Base-by-base conservation (phyloP, 176 grass and related monocot species). In the Aegilops longissima region DNA sequence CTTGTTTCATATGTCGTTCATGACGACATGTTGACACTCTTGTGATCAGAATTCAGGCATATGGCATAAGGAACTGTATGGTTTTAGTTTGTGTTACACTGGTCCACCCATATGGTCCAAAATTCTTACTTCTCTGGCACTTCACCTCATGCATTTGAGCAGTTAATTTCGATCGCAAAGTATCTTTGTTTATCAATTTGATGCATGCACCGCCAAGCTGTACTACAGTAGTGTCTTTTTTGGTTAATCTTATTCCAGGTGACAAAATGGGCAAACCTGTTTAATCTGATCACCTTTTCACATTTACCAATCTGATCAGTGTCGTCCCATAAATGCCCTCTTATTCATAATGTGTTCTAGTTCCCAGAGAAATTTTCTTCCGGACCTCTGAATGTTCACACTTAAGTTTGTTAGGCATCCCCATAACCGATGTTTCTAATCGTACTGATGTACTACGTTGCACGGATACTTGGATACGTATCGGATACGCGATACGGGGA, bases 321-420 rank as follows among this genome's bases (percentile, higher is more conserved):
- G 27, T 39, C 36, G 35, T 80, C 14, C 59, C 23, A 25, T 25
- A 40, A 44, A 29, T 27, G 23, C 25, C 23, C 78, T 65, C 13
- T 27, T 64, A 29, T 44, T 61, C 38, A 66, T 45, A 47, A 47
- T 44, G 38, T 80, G 78, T 42, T 18, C 36, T 44, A 39, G 59
- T 80, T 71, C 40, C 61, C 61, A 65, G 59, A 80, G 35, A 44
- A 16, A 23, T 80, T 17, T 65, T 80, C 36, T 80, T 63, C 36
- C 61, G 0, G 59, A 65, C 14, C 14, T 65, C 13, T 65, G 13
- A 80, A 80, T 45, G 38, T 16, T 66, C 4, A 2, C 12, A 20
- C 61, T 64, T 24, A 14, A 30, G 20, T 79, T 79, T 12, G 10
- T 72, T 54, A 63, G 21, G 77, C 77, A 79, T 40, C 35, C 21